Conservation (phyloP, 225 moss, liverwort and hornwort genomes). For the Pseudisothecium myosuroides region DNA sequence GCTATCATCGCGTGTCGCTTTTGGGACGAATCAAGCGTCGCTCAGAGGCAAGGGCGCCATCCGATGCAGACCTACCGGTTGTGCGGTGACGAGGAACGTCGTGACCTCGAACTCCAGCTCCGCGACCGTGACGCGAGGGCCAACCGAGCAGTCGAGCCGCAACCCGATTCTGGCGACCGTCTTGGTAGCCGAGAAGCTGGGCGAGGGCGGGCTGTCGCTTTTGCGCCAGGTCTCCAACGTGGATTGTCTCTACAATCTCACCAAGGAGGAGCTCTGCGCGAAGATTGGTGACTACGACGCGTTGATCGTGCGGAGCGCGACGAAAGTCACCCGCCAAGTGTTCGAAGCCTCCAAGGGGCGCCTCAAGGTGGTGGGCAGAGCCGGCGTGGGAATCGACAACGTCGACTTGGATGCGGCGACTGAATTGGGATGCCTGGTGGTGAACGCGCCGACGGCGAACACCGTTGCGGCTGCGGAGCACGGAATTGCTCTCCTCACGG, state of each 20-base stretch:
- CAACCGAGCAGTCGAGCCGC: conserved; percentile 3
- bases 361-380: conserved; percentile 86
- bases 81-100: neutral
- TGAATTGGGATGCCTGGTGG: conserved; percentile 87
- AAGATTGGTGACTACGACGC: conserved; percentile 86
- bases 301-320: conserved; percentile 89
- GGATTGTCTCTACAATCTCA: conserved; percentile 78
- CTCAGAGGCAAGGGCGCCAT: neutral
- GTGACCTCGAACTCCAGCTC: conserved; percentile 12
- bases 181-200: conserved; percentile 91
- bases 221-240: conserved; percentile 73
- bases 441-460: conserved; percentile 96
- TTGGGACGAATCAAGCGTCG: neutral
- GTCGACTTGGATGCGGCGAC: conserved; percentile 95
- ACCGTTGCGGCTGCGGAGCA: conserved; percentile 97
- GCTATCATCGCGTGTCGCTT: conserved; percentile 8
- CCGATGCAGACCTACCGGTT: neutral
- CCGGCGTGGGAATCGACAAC: conserved; percentile 99
- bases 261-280: conserved; percentile 77
- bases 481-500: conserved; percentile 79
- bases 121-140: conserved; percentile 18
- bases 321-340: conserved; percentile 88
- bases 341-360: conserved; percentile 90
- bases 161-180: conserved; percentile 50
- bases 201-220: conserved; percentile 68